Percentiles rank a stretch among this genome's conserved stretches.
phyloP scores from a whole-genome alignment of 768 basidiomycete species.

The Ramaria rubella region DNA sequence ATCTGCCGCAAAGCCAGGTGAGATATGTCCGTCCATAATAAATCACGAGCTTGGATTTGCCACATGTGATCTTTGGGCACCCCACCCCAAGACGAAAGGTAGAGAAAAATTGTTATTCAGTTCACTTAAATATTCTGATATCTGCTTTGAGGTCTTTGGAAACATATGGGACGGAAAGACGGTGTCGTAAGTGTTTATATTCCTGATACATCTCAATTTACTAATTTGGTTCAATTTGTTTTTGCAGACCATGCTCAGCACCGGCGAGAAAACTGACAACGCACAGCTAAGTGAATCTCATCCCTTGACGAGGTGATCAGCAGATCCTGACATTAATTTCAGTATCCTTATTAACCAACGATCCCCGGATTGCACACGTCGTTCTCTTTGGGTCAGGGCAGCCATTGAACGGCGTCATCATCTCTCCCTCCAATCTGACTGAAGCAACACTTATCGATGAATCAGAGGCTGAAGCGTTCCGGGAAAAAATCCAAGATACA shows the following conservation, averaged over 20 bases:
- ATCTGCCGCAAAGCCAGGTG: neutral
- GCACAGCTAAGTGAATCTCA: constrained; percentile 19
- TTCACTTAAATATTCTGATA: neutral
- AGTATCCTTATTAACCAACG: constrained; percentile 19
- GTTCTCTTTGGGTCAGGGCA: constrained; percentile 22
- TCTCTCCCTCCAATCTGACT: constrained; percentile 6
- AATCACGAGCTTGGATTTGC: neutral
- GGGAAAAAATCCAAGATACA: constrained; percentile 18
- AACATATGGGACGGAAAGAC: neutral
- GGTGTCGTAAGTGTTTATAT: neutral
- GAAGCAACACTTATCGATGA: neutral
- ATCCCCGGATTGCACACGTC: constrained; percentile 17
- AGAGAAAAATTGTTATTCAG: neutral
- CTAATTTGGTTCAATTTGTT: neutral
- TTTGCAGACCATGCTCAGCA: constrained; percentile 18
- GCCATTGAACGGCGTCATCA: constrained; percentile 20
- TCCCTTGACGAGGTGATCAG: neutral
- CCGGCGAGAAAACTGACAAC: constrained; percentile 26
- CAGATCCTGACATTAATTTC: neutral
- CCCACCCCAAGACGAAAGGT: neutral
- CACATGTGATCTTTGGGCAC: neutral
- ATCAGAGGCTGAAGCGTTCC: constrained; percentile 5
- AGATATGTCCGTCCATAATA: neutral
- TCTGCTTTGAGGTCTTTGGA: neutral
- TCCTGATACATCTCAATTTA: neutral